These are phyloP conservation scores for Neckera pumila DNA, from an alignment of 225 moss, liverwort and hornwort species.

Conservation along the genomic window DNA sequence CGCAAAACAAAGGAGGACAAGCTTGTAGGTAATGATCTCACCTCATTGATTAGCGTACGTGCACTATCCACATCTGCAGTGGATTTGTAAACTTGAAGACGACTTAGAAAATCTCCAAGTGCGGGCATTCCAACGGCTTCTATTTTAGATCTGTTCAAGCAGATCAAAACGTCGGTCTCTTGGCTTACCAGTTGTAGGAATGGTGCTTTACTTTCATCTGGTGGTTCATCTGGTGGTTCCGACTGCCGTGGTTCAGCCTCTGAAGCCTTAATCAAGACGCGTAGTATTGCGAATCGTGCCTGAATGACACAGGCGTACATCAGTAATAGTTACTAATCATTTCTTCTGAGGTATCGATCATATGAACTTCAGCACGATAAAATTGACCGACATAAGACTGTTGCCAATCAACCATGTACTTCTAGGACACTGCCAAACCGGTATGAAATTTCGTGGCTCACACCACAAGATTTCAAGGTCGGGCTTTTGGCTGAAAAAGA, in stretches of 20 bases:
- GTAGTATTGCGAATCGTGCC: conserved; percentile 27
- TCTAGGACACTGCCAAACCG: background rate
- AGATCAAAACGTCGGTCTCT: conserved; percentile 11
- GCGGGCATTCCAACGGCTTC: conserved; percentile 10
- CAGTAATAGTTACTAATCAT: background rate
- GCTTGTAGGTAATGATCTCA: background rate
- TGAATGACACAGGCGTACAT: background rate
- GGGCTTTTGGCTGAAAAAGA: background rate
- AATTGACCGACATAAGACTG: background rate
- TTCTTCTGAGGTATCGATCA: background rate
- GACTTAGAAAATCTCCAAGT: conserved; percentile 9
- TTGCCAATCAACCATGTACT: background rate
- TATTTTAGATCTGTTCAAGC: conserved; percentile 11
- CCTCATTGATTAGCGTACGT: conserved; percentile 4
- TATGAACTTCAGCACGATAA: background rate
- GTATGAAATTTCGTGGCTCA: background rate
- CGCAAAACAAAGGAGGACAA: background rate
- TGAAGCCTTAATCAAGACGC: conserved; percentile 15
- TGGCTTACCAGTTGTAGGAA: conserved; percentile 18
- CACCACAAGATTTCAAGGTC: background rate
- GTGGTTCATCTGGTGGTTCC: background rate
- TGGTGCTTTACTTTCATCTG: background rate
- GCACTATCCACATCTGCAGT: conserved; percentile 21
- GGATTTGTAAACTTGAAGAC: conserved; percentile 29
- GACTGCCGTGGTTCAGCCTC: background rate